Evolutionary conservation across 805 yeast genomes (phyloP).

Genomic region (Metschnikowia lunata): DNA sequence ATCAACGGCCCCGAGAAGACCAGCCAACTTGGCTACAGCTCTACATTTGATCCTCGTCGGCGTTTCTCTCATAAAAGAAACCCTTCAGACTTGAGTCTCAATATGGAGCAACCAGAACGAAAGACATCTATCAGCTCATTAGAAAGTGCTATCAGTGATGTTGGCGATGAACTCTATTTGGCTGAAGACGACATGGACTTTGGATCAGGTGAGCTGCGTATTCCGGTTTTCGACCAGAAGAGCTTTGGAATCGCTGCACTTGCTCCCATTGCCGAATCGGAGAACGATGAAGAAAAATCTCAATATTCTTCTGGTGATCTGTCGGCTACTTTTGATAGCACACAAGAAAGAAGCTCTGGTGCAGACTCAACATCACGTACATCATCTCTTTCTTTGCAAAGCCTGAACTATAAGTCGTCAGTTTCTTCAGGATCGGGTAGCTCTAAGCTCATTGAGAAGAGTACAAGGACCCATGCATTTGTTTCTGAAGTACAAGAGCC

Average conservation of each 20-base stretch:
- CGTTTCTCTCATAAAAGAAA: conserved; percentile 16
- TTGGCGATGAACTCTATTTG: conserved; percentile 6
- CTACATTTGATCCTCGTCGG: conserved; percentile 16
- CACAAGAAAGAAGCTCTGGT: conserved; percentile 14
- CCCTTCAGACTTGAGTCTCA: conserved; percentile 11
- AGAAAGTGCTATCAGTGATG: conserved; percentile 9
- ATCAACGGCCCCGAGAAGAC: too few species aligned
- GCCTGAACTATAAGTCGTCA: conserved; percentile 35
- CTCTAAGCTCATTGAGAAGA: conserved; percentile 8
- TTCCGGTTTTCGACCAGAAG: conserved; percentile 20
- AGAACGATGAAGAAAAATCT: conserved; percentile 18
- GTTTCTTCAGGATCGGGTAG: conserved; percentile 30
- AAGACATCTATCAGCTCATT: conserved; percentile 4
- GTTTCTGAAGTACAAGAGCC: conserved; percentile 12
- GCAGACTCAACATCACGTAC: conserved; percentile 21
- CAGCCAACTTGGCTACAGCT: not conserved
- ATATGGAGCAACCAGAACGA: conserved; percentile 2
- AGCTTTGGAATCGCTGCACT: conserved; percentile 28
- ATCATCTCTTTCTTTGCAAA: conserved; percentile 37
- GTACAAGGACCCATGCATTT: conserved; percentile 10
- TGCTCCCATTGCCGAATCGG: conserved; percentile 37
- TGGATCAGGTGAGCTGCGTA: conserved; percentile 4
- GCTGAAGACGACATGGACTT: conserved; percentile 12
- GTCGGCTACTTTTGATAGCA: conserved; percentile 23
- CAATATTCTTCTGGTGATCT: conserved; percentile 18